phyloP scores from a whole-genome alignment of 2,329 filamentous ascomycete genomes.

The Mycogone perniciosa region DNA sequence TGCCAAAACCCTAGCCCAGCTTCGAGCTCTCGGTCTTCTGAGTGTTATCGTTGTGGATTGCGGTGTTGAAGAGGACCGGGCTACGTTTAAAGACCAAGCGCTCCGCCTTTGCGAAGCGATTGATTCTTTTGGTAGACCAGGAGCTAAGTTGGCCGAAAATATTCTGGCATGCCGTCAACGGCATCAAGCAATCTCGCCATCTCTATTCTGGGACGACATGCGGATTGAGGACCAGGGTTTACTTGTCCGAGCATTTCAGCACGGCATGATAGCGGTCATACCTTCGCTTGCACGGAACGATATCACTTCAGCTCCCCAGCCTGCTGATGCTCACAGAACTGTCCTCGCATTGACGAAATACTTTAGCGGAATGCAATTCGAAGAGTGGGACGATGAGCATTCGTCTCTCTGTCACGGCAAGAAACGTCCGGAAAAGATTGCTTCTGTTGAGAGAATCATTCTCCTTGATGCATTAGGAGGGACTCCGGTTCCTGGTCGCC shows the following conservation, averaged over 20 bases:
- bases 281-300: conserved; percentile 37
- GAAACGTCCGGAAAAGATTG: conserved; percentile 39
- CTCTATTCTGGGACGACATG: conserved; percentile 21
- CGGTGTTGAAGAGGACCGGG: conserved; percentile 34
- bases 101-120: conserved; percentile 70
- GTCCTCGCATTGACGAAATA: conserved; percentile 72
- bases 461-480: conserved; percentile 82
- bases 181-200: conserved; percentile 5
- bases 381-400: not conserved
- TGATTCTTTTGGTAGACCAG: conserved; percentile 60
- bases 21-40: conserved; percentile 72
- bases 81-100: conserved; percentile 54
- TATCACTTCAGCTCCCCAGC: conserved; percentile 32
- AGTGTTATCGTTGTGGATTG: conserved; percentile 82
- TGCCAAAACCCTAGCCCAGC: conserved; percentile 75
- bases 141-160: conserved; percentile 60
- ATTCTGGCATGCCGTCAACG: conserved; percentile 18
- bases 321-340: conserved; percentile 51
- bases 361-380: conserved; percentile 60
- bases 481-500: conserved; percentile 56
- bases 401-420: not conserved
- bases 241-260: conserved; percentile 26
- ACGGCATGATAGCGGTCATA: conserved; percentile 32
- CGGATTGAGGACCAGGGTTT: conserved; percentile 27
- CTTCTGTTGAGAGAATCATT: conserved; percentile 76